Conservation (phyloP, 805 yeast species). For the Saccharomycopsis capsularis region DNA sequence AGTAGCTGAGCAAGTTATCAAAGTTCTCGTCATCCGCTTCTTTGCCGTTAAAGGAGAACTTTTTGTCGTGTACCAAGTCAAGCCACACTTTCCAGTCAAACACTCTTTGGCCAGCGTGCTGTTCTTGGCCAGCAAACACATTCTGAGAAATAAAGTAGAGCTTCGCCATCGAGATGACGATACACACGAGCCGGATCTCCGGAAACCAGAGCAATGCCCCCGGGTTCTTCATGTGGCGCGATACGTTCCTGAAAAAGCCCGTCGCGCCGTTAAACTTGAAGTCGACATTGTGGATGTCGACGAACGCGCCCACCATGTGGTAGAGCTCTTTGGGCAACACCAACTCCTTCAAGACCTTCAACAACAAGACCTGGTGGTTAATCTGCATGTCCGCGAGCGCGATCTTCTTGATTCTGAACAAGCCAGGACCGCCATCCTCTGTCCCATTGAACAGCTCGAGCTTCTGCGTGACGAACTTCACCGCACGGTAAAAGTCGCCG, state of each 20-base stretch:
- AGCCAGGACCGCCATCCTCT: not conserved
- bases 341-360: conserved; percentile 36
- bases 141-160: conserved; percentile 23
- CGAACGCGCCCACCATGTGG: conserved; percentile 67
- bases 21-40: conserved; percentile 5
- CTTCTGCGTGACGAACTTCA: conserved; percentile 2
- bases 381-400: conserved; percentile 8
- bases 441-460: not conserved
- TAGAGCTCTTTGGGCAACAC: conserved; percentile 47
- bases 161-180: conserved; percentile 22
- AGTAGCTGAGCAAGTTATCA: conserved; percentile 22
- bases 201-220: conserved; percentile 23
- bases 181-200: conserved; percentile 22
- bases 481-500: conserved; percentile 30
- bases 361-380: conserved; percentile 35
- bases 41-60: conserved; percentile 8
- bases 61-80: conserved; percentile 2
- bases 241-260: too few relatives aligned
- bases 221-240: not conserved
- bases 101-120: not conserved
- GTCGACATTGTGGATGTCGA: conserved; percentile 54
- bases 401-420: not conserved
- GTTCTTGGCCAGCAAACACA: not conserved
- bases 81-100: conserved; percentile 21
- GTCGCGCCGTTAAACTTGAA: not conserved